Conservation (phyloP, 352 stramenopile species). For the Globisporangium cystogenes region DNA sequence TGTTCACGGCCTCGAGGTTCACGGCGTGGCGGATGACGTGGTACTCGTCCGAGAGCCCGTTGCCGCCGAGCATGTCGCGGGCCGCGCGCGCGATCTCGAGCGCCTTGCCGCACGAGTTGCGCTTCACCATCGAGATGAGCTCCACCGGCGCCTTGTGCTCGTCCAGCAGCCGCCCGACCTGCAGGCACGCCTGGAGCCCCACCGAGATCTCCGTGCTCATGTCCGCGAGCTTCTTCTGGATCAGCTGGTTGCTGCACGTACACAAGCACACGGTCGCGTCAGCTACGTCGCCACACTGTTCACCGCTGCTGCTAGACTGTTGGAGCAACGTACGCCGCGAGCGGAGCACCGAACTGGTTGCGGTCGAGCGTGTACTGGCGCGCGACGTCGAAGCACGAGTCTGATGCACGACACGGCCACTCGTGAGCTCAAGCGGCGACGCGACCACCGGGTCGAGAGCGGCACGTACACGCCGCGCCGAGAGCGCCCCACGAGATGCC, state of each 20-base stretch:
- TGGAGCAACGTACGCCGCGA: conserved; percentile 89
- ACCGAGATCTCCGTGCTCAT: conserved; percentile 97
- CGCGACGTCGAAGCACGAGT: conserved; percentile 92
- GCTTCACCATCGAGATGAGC: conserved; percentile 95
- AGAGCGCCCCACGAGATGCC: conserved; percentile 97
- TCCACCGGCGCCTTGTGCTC: conserved; percentile 70
- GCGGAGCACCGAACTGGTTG: conserved; percentile 93
- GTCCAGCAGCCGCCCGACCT: conserved; percentile 92
- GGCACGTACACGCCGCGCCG: conserved; percentile 84
- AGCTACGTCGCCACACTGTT: too few species aligned
- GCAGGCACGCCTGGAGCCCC: conserved; percentile 88
- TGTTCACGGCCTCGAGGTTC: conserved; percentile 99
- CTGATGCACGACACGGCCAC: too few species aligned
- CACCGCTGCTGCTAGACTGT: too few species aligned
- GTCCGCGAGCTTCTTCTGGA: conserved; percentile 98
- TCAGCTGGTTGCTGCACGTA: conserved; percentile 90
- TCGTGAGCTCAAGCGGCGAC: too few species aligned
- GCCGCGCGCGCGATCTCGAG: conserved; percentile 90
- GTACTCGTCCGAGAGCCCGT: conserved; percentile 98
- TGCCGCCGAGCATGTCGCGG: conserved; percentile 97
- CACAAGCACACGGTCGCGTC: too few species aligned
- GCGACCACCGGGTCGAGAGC: too few species aligned
- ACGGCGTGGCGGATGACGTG: conserved; percentile 97
- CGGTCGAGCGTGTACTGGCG: conserved; percentile 95
- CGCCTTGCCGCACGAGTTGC: conserved; percentile 94